Evolutionary conservation across 169 alveolate species (phyloP).

Genomic region (Amoebophrya sp.): DNA sequence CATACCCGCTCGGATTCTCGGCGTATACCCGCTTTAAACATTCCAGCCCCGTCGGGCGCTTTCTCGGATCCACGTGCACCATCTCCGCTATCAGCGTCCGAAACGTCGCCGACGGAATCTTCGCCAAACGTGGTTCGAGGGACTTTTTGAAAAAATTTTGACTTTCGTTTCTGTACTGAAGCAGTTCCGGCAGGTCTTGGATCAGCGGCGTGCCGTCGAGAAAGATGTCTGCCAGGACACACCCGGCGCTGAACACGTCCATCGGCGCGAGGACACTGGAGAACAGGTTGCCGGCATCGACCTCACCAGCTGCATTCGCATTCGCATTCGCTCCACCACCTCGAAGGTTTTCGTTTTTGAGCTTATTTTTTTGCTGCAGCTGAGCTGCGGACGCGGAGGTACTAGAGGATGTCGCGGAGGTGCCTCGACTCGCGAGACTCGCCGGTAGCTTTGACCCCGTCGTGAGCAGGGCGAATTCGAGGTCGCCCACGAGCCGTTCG

Average conservation of each 20-base stretch:
- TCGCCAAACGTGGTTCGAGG: neutral
- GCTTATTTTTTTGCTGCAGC: too few relatives aligned
- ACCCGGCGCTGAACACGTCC: neutral
- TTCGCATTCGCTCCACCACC: too few relatives aligned
- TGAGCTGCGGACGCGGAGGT: too few relatives aligned
- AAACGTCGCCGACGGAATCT: too few relatives aligned
- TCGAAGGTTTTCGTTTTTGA: too few relatives aligned
- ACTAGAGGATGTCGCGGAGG: too few relatives aligned
- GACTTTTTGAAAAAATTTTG: neutral
- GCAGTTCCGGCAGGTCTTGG: neutral
- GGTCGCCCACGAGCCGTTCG: neutral
- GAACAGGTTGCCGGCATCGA: too few relatives aligned
- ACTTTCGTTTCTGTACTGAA: neutral
- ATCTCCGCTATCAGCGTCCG: neutral
- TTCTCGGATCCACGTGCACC: neutral
- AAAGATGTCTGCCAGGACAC: neutral
- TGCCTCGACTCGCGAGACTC: too few relatives aligned
- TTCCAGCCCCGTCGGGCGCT: neutral
- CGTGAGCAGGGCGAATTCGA: neutral
- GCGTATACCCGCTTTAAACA: neutral
- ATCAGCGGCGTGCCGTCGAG: neutral
- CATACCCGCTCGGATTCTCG: neutral
- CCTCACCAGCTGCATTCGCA: too few relatives aligned
- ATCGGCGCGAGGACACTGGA: neutral
- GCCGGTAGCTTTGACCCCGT: too few relatives aligned